These are phyloP conservation scores for Ceratobasidium sp. DNA, from an alignment of 1,284 basidiomycete genomes.

Conservation along the genomic window DNA sequence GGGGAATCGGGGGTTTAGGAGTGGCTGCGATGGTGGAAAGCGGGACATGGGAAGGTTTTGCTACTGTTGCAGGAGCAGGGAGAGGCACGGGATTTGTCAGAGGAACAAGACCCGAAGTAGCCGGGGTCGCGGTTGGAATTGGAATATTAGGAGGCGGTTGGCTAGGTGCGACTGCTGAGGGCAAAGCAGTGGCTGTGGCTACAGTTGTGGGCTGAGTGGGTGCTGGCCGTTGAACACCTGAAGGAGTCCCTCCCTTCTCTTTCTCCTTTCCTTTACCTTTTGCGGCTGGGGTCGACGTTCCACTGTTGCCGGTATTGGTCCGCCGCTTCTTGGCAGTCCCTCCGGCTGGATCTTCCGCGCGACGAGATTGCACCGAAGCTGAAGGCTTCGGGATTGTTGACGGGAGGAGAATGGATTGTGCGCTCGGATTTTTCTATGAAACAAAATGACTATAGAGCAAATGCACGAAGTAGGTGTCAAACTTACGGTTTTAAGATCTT, in stretches of 20 bases:
- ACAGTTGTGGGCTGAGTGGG: background rate
- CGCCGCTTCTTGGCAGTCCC: slow-evolving; percentile 16
- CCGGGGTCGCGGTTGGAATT: background rate
- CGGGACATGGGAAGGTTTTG: background rate
- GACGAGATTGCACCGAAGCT: background rate
- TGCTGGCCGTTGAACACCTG: background rate
- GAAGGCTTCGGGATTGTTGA: slow-evolving; percentile 1
- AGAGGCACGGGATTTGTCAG: no score
- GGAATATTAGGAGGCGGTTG: background rate
- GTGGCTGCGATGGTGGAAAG: background rate
- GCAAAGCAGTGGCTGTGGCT: background rate
- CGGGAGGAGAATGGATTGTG: slow-evolving; percentile 28
- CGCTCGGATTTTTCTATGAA: slow-evolving; percentile 20
- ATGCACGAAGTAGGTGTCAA: background rate
- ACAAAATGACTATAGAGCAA: background rate
- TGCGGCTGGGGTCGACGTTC: background rate
- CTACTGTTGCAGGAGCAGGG: background rate
- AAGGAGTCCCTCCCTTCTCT: background rate
- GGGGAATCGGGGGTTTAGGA: background rate
- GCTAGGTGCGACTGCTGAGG: background rate
- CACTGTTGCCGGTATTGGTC: slow-evolving; percentile 14
- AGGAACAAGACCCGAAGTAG: background rate
- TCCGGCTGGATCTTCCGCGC: background rate
- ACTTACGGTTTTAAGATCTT: slow-evolving; percentile 27
- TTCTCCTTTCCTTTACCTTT: slow-evolving; percentile 33